Evolutionary conservation across 140 eudicot genomes (phyloP).

Genomic region (Flaveria floridana): DNA sequence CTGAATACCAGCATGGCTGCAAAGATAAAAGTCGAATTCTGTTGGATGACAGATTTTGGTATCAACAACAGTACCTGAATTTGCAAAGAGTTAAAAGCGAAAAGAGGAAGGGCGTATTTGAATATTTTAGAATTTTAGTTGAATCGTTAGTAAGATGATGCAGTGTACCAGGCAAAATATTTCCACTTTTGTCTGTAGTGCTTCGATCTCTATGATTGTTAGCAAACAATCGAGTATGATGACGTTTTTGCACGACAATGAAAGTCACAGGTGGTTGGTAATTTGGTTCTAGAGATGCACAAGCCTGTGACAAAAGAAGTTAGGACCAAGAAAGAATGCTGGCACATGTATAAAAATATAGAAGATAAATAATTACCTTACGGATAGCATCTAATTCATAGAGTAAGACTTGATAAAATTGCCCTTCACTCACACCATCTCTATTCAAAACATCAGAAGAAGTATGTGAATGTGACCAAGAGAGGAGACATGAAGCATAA

Average conservation of each 20-base stretch:
- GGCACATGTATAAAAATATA: too few species aligned
- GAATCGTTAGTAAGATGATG: too few species aligned
- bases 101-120: neutral
- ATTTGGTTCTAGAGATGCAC: slow-evolving; percentile 86
- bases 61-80: slow-evolving; percentile 78
- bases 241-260: slow-evolving; percentile 29
- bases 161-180: slow-evolving; percentile 63
- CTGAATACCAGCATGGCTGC: slow-evolving; percentile 91
- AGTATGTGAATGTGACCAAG: too few species aligned
- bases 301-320: slow-evolving; percentile 44
- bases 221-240: slow-evolving; percentile 76
- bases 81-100: neutral
- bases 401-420: neutral
- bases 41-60: slow-evolving; percentile 86
- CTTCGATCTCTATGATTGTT: slow-evolving; percentile 65
- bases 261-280: slow-evolving; percentile 95
- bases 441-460: neutral
- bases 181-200: slow-evolving; percentile 82
- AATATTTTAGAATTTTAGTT: too few species aligned
- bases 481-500: too few species aligned
- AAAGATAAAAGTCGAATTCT: slow-evolving; percentile 72
- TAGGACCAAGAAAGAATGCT: too few species aligned
- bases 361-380: neutral
- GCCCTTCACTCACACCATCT: neutral
- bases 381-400: neutral